Percentiles rank a stretch among this genome's conserved stretches.
Evolutionary conservation across 2,329 filamentous ascomycete species (phyloP).

Genomic region (Pseudogymnoascus sp.): DNA sequence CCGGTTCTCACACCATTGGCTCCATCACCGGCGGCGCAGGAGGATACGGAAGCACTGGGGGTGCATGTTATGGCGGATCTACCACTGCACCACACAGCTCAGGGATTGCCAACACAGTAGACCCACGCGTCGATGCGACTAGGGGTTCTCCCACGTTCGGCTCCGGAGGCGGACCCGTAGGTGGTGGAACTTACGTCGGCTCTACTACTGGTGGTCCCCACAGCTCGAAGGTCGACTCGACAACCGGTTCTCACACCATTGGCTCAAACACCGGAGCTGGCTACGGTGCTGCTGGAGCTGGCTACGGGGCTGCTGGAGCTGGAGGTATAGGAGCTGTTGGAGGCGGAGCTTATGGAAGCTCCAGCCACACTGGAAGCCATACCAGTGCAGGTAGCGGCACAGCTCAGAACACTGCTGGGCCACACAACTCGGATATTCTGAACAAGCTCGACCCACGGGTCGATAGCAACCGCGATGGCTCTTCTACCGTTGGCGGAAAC

Average conservation of each 20-base stretch:
- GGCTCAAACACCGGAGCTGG: conserved; percentile 4
- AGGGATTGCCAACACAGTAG: conserved; percentile 30
- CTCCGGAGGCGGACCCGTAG: too few species aligned
- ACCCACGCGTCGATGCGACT: too few species aligned
- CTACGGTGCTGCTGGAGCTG: conserved; percentile 14
- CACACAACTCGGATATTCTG: conserved; percentile 42
- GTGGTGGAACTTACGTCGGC: neutral
- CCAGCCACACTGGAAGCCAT: conserved; percentile 16
- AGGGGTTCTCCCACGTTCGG: too few species aligned
- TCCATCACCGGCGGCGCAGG: neutral
- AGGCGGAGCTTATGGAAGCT: conserved; percentile 11
- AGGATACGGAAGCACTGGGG: neutral
- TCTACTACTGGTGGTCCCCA: conserved; percentile 29
- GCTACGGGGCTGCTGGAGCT: too few species aligned
- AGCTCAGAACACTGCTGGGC: conserved; percentile 40
- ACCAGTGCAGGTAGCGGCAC: conserved; percentile 25
- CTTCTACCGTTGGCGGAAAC: conserved; percentile 45
- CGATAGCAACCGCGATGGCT: conserved; percentile 41
- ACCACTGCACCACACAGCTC: conserved; percentile 17
- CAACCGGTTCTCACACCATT: conserved; percentile 8
- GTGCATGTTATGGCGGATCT: neutral
- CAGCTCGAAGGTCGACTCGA: conserved; percentile 28
- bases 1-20: conserved; percentile 7
- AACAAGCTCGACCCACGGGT: conserved; percentile 44
- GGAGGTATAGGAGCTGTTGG: neutral